Evolutionary conservation across 345 rosid species (phyloP).

Genomic region (Anastatica hierochuntica): DNA sequence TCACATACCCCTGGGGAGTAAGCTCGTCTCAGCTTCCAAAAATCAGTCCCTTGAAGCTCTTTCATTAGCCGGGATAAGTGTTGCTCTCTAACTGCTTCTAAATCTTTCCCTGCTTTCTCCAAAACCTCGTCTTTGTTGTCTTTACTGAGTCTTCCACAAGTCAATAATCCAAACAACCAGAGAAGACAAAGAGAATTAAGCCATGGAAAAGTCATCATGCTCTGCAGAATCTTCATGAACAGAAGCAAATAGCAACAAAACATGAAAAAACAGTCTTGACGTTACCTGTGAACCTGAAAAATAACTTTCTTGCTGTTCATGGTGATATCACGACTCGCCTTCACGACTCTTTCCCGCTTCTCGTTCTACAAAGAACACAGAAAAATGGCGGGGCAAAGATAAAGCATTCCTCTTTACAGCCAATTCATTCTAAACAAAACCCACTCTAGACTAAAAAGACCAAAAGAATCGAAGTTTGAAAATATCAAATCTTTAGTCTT

Average conservation of each 20-base stretch:
- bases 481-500: neutral
- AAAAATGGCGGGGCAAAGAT: too few species aligned
- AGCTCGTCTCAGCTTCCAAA: constrained; percentile 87
- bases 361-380: constrained; percentile 48
- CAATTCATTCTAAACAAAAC: neutral
- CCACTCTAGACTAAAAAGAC: neutral
- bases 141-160: constrained; percentile 49
- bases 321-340: constrained; percentile 92
- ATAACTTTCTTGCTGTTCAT: constrained; percentile 92
- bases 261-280: neutral
- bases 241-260: neutral
- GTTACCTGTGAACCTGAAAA: constrained; percentile 92
- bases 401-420: neutral
- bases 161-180: neutral
- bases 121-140: constrained; percentile 62
- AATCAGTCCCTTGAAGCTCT: constrained; percentile 81
- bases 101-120: constrained; percentile 76
- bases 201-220: neutral
- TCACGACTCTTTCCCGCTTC: constrained; percentile 84
- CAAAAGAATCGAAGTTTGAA: neutral
- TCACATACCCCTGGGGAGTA: constrained; percentile 84
- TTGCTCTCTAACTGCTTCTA: constrained; percentile 51
- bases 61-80: constrained; percentile 54
- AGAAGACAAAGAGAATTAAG: neutral
- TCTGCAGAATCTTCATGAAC: neutral